A percentile compares a stretch with the other conserved stretches of the same genome.
phyloP scores from a whole-genome alignment of 176 grass and related monocot species.

The Ensete glaucum region DNA sequence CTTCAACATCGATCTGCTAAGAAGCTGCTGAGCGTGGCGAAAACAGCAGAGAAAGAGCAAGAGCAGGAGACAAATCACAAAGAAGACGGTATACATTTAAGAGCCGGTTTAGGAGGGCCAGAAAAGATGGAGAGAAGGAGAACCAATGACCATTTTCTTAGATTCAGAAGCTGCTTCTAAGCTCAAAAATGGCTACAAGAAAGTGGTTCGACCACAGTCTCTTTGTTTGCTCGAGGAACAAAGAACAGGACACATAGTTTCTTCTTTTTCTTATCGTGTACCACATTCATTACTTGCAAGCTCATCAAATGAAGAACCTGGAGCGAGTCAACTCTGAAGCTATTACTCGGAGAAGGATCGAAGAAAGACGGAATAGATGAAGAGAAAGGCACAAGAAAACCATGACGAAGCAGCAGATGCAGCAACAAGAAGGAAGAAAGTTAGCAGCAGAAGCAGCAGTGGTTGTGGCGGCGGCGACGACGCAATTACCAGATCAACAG shows the following conservation, averaged over 20 bases:
- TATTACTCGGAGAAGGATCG: no score
- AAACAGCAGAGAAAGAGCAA: no score
- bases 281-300: background rate
- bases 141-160: no score
- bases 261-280: background rate
- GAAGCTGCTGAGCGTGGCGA: no score
- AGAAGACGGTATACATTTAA: no score
- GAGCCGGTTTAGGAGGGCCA: no score
- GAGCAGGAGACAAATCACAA: no score
- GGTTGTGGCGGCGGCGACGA: no score
- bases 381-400: background rate
- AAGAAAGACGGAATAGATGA: background rate
- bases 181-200: background rate
- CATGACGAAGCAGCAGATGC: background rate
- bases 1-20: no score
- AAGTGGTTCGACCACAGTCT: background rate
- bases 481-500: slow-evolving; percentile 76
- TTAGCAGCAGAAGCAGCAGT: background rate
- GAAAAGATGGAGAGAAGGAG: no score
- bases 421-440: background rate
- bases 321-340: background rate
- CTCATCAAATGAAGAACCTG: background rate
- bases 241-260: background rate
- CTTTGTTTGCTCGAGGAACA: background rate
- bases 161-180: no score